A percentile compares a stretch with the other conserved stretches of the same genome.
Conservation (phyloP, 352 stramenopile genomes). For the Phytophthora sansomeana region DNA sequence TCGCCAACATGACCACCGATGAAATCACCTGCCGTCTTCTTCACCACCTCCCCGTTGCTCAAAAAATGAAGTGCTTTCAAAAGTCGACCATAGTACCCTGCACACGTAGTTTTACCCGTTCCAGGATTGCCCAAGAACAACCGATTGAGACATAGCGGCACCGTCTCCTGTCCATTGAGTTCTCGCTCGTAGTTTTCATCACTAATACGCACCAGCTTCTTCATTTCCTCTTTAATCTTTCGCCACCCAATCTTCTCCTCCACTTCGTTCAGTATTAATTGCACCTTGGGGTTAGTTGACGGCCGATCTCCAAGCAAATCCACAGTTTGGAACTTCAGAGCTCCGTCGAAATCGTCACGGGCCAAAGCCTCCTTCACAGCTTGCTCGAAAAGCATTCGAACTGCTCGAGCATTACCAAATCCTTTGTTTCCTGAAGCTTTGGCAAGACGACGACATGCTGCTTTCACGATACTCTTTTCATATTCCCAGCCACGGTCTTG, state of each 20-base stretch:
- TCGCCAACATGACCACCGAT: slow-evolving; percentile 85
- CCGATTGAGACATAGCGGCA: slow-evolving; percentile 83
- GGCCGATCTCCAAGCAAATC: slow-evolving; percentile 87
- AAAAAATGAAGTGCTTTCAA: slow-evolving; percentile 92
- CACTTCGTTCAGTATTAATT: slow-evolving; percentile 62
- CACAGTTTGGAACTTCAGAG: slow-evolving; percentile 59
- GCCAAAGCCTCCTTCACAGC: slow-evolving; percentile 68
- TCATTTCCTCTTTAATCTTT: slow-evolving; percentile 80
- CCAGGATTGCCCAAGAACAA: slow-evolving; percentile 93
- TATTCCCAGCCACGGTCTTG: slow-evolving; percentile 59
- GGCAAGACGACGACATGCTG: slow-evolving; percentile 71
- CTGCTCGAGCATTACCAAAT: slow-evolving; percentile 88
- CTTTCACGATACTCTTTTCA: slow-evolving; percentile 55
- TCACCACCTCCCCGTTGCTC: slow-evolving; percentile 89
- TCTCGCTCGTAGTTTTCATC: slow-evolving; percentile 88
- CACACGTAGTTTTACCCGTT: slow-evolving; percentile 94
- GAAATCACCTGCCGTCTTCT: slow-evolving; percentile 91
- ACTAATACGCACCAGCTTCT: slow-evolving; percentile 78
- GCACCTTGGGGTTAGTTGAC: slow-evolving; percentile 77
- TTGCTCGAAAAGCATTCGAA: slow-evolving; percentile 79
- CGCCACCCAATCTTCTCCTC: slow-evolving; percentile 81
- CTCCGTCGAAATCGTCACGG: slow-evolving; percentile 68
- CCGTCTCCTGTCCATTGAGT: slow-evolving; percentile 64
- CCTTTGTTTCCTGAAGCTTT: slow-evolving; percentile 76
- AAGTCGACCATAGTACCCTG: slow-evolving; percentile 85